Evolutionary conservation across 2,329 filamentous ascomycete species (phyloP).

Genomic region (Arthrobotrys entomopaga): DNA sequence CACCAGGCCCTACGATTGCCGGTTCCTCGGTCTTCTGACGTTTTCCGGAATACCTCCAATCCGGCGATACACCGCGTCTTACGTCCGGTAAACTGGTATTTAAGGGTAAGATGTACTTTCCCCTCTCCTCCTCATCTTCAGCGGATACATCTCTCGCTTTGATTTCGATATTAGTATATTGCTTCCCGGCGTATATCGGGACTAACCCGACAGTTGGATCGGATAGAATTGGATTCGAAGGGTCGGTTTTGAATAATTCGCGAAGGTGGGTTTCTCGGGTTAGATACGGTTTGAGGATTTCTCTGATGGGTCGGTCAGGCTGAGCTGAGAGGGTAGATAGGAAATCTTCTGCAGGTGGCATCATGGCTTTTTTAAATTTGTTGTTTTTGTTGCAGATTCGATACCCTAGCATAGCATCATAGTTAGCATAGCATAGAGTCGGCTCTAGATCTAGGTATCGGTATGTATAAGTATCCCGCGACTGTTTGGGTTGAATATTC

Average conservation of each 20-base stretch:
- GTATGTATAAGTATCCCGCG: too few relatives aligned
- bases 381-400: too few relatives aligned
- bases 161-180: conserved; percentile 69
- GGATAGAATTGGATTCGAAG: conserved; percentile 62
- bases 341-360: too few relatives aligned
- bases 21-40: conserved; percentile 72
- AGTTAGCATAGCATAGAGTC: too few relatives aligned
- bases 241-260: conserved; percentile 75
- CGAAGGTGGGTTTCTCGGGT: conserved; percentile 74
- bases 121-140: conserved; percentile 71
- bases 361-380: too few relatives aligned
- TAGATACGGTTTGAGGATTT: conserved; percentile 74
- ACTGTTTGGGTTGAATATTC: too few relatives aligned
- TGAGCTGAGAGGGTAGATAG: too few relatives aligned
- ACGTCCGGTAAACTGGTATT: conserved; percentile 62
- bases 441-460: too few relatives aligned
- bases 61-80: too few relatives aligned
- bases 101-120: conserved; percentile 75
- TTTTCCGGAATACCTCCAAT: conserved; percentile 60
- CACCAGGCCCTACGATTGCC: conserved; percentile 74
- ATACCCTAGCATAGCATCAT: too few relatives aligned
- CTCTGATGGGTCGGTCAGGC: conserved; percentile 64
- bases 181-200: conserved; percentile 70
- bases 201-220: conserved; percentile 70
- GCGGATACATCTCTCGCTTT: conserved; percentile 70